phyloP scores from a whole-genome alignment of 305 asterid genomes.

The Rubia balearica region DNA sequence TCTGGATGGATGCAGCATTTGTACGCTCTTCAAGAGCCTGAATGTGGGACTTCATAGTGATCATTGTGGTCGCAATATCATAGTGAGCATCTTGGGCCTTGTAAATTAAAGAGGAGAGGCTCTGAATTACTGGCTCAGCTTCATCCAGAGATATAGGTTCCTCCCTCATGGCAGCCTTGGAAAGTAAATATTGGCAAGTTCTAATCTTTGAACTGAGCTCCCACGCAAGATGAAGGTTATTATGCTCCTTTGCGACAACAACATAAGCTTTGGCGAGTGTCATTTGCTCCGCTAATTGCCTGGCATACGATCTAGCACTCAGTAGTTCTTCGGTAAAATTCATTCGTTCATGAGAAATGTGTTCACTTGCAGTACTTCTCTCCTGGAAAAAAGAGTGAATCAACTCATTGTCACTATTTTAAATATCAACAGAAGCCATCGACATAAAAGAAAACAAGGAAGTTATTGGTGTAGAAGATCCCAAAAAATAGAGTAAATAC shows the following conservation, averaged over 20 bases:
- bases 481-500: neutral
- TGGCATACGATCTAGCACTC: conserved; percentile 32
- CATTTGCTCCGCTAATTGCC: conserved; percentile 42
- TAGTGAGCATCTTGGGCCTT: conserved; percentile 42
- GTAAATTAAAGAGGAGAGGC: conserved; percentile 34
- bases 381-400: conserved; percentile 40
- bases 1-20: conserved; percentile 33
- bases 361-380: conserved; percentile 26
- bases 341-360: conserved; percentile 18
- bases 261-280: conserved; percentile 41
- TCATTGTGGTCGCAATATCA: conserved; percentile 40
- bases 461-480: neutral
- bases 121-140: conserved; percentile 35
- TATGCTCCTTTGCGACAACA: conserved; percentile 40
- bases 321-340: conserved; percentile 31
- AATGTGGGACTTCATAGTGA: conserved; percentile 42
- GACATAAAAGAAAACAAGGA: neutral
- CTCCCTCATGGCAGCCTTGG: conserved; percentile 39
- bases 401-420: neutral
- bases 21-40: conserved; percentile 43
- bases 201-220: conserved; percentile 37
- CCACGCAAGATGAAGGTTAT: conserved; percentile 45
- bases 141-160: conserved; percentile 33
- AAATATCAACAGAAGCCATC: neutral
- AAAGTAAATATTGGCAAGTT: conserved; percentile 34